phyloP scores from a whole-genome alignment of 2,329 filamentous ascomycete species.

The Cephalotrichum gorgonifer region DNA sequence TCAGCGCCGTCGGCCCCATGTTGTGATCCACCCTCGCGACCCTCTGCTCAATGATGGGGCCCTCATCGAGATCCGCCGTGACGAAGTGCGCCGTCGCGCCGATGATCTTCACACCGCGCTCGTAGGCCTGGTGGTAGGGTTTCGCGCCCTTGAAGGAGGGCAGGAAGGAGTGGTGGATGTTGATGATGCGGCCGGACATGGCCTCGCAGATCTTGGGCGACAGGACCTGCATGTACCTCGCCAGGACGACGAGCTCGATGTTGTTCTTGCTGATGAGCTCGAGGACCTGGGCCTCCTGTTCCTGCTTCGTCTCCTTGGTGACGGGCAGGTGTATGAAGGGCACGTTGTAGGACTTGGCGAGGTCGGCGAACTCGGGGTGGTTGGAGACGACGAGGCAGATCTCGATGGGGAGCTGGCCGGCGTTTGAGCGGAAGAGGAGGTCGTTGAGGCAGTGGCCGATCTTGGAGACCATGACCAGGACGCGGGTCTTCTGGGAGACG shows the following conservation, averaged over 20 bases:
- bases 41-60: conserved; percentile 80
- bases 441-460: conserved; percentile 49
- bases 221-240: conserved; percentile 63
- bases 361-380: conserved; percentile 60
- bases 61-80: conserved; percentile 75
- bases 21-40: conserved; percentile 67
- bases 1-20: conserved; percentile 65
- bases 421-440: conserved; percentile 68
- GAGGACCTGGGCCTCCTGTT: conserved; percentile 63
- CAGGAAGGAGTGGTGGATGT: conserved; percentile 83
- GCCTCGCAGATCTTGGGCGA: conserved; percentile 59
- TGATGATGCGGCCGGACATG: conserved; percentile 74
- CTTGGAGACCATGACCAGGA: conserved; percentile 66
- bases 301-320: conserved; percentile 63
- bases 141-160: conserved; percentile 82
- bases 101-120: conserved; percentile 80
- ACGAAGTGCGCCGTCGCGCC: conserved; percentile 81
- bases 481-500: conserved; percentile 57
- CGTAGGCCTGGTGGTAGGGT: conserved; percentile 81
- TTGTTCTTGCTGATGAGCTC: conserved; percentile 57
- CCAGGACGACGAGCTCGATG: conserved; percentile 71
- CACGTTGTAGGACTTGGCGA: conserved; percentile 65
- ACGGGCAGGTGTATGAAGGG: conserved; percentile 75
- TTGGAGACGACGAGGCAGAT: conserved; percentile 74
- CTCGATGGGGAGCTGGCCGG: conserved; percentile 63